phyloP scores from a whole-genome alignment of 2,329 filamentous ascomycete species.

The Magnaporthiopsis poae region DNA sequence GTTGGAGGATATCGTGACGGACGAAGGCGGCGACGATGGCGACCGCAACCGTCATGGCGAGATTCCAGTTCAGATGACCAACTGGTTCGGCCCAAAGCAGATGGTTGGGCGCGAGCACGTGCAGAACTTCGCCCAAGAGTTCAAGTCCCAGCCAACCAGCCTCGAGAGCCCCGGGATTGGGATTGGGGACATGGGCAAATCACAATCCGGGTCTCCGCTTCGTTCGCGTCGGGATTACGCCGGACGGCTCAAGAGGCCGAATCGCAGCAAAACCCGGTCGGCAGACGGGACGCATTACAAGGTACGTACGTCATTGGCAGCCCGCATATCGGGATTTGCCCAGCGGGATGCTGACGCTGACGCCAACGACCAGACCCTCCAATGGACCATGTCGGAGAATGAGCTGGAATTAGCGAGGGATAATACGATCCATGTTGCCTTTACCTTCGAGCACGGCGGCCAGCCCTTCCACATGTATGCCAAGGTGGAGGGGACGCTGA shows the following conservation, averaged over 20 bases:
- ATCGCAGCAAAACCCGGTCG: not conserved
- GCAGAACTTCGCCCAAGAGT: not conserved
- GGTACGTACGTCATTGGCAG: not conserved
- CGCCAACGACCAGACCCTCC: conserved; percentile 3
- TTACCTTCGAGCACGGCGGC: conserved; percentile 12
- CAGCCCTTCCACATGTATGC: conserved; percentile 13
- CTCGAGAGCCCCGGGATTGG: not conserved
- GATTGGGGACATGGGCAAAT: not conserved
- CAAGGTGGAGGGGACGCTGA: conserved; percentile 12
- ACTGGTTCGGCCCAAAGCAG: conserved; percentile 2
- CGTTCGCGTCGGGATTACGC: conserved; percentile 1
- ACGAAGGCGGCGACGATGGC: not conserved
- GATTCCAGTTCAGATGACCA: conserved; percentile 3
- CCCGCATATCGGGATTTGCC: not conserved
- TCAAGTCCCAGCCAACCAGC: not conserved
- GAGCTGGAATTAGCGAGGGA: conserved; percentile 10
- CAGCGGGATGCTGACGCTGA: not conserved
- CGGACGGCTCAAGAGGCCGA: not conserved
- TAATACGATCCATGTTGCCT: conserved; percentile 11
- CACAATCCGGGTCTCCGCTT: not conserved
- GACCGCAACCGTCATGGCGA: not conserved
- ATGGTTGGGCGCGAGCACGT: conserved; percentile 2
- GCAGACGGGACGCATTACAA: conserved; percentile 7
- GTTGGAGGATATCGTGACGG: not conserved
- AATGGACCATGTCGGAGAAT: conserved; percentile 14